Evolutionary conservation across 169 alveolate genomes (phyloP), one percentile per base, ranked within the genome.

Genomic region (Plasmodium ovale): DNA sequence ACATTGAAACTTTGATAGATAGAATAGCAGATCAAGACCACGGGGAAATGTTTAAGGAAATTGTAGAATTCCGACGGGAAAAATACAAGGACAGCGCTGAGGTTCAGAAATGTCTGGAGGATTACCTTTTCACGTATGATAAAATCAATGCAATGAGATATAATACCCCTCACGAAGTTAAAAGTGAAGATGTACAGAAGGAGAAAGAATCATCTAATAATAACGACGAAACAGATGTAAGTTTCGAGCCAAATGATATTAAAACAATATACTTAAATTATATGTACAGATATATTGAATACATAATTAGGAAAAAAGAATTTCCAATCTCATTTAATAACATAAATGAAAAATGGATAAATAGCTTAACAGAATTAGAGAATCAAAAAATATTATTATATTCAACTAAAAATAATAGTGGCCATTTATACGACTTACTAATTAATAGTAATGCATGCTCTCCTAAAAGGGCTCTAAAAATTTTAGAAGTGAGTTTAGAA

Each of bases 361-460:
- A 82, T 12, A 37, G 47, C 4, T 54, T 82, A 42, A 82, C 90
- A 9, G 90, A 82, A 42, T 69, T 82, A 35, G 90, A 82, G 51
- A 82, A 82, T 82, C 90, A 82, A 33, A 82, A 82, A 82, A 82
- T 82, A 29, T 16, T 82, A 58, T 33, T 42, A 7, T 82, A 82
- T 42, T 82, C 90, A 35, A 82, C 90, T 16, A 82, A 54, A 65
- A 47, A 82, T 33, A 49, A 51, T 49, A 82, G 79, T 42, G 90
- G 82, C 0, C 90, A 82, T 65, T 31, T 82, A 69, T 82, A 82
- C 31, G 82, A 82, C n/a, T 31, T 82, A 35, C 42, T 82, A 67
- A 65, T 82, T 65, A 82, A 82, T 82, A 82, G 90, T 56, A 82
- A 82, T 33, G 90, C 90, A 2, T 82, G 90, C 14, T 82, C 90